Conservation (phyloP, 306 rosid genomes). For the Notholithocarpus densiflorus region DNA sequence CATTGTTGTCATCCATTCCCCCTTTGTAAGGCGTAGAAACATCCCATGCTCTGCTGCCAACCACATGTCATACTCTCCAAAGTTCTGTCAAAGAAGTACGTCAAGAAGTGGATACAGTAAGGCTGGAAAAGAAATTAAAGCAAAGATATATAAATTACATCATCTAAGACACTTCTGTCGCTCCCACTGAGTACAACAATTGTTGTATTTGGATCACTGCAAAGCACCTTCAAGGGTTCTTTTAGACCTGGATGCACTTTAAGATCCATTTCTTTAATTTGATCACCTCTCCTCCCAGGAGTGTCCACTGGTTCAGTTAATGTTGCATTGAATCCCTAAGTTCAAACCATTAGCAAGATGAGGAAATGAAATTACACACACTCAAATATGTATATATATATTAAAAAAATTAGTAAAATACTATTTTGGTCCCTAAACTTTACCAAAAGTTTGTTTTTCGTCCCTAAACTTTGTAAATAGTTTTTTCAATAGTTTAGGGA, state of each 20-base stretch:
- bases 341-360: slow-evolving; percentile 24
- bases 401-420: neutral
- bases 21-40: slow-evolving; percentile 71
- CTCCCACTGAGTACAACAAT: slow-evolving; percentile 93
- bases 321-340: slow-evolving; percentile 90
- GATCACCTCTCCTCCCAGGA: slow-evolving; percentile 73
- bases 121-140: slow-evolving; percentile 17
- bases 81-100: slow-evolving; percentile 55
- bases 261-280: slow-evolving; percentile 82
- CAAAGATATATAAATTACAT: slow-evolving; percentile 44
- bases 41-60: slow-evolving; percentile 98
- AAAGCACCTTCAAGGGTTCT: slow-evolving; percentile 58
- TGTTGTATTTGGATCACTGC: slow-evolving; percentile 76
- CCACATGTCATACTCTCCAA: slow-evolving; percentile 78
- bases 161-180: slow-evolving; percentile 57
- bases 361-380: slow-evolving; percentile 1
- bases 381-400: neutral
- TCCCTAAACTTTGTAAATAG: no score
- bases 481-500: no score
- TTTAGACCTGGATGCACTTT: slow-evolving; percentile 75
- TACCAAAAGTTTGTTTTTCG: no score
- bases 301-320: slow-evolving; percentile 86
- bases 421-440: no score
- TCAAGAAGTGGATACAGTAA: slow-evolving; percentile 21
- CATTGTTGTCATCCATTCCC: slow-evolving; percentile 99